These are phyloP conservation scores for Heracleum sosnowskyi DNA, from an alignment of 129 eudicot genomes.

Conservation along the genomic window DNA sequence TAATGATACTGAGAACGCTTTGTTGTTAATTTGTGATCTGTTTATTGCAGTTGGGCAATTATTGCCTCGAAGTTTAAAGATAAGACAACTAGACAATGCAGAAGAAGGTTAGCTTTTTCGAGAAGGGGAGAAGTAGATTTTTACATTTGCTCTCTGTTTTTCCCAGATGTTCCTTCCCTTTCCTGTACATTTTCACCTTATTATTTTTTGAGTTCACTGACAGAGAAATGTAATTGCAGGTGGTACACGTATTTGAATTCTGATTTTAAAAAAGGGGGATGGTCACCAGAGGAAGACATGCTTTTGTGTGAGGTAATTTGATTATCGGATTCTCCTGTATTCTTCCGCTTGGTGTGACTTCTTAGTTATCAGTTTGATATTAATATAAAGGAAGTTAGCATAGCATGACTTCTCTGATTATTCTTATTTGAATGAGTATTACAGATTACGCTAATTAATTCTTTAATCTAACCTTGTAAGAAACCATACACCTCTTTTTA, in stretches of 20 bases:
- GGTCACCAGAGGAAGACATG: conserved; percentile 96
- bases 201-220: conserved; percentile 1
- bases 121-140: background rate
- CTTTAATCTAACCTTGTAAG: background rate
- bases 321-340: background rate
- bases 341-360: conserved; percentile 2
- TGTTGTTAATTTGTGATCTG: background rate
- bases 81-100: conserved; percentile 88
- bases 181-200: background rate
- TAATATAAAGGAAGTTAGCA: background rate
- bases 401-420: background rate
- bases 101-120: conserved; percentile 66
- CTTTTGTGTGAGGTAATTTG: conserved; percentile 26
- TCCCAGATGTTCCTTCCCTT: background rate
- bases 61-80: conserved; percentile 87
- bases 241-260: conserved; percentile 97
- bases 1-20: too few relatives aligned
- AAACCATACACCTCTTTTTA: background rate
- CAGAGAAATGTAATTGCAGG: conserved; percentile 29
- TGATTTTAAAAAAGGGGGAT: conserved; percentile 92
- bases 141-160: background rate
- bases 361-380: background rate
- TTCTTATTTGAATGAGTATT: conserved; percentile 15
- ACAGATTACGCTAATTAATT: background rate
- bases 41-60: conserved; percentile 69